Evolutionary conservation across 805 yeast species (phyloP).

Genomic region (Candida nonsorbophila): DNA sequence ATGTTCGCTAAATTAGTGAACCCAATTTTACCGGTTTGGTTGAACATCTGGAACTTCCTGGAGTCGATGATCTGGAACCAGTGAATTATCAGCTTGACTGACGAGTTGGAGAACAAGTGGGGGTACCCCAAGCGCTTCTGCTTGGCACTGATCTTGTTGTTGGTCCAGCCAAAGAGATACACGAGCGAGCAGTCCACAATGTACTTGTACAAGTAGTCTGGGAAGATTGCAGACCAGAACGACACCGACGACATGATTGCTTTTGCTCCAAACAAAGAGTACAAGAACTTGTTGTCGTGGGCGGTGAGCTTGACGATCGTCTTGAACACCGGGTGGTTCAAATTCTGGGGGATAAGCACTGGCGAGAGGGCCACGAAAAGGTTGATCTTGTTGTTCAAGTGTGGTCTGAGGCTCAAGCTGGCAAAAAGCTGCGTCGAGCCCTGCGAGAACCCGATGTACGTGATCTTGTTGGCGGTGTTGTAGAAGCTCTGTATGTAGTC

Average conservation of each 20-base stretch:
- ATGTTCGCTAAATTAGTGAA: slow-evolving; percentile 14
- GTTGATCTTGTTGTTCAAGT: slow-evolving; percentile 14
- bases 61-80: slow-evolving; percentile 28
- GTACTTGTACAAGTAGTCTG: slow-evolving; percentile 16
- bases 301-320: slow-evolving; percentile 21
- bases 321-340: slow-evolving; percentile 18
- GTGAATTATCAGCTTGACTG: slow-evolving; percentile 23
- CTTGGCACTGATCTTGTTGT: slow-evolving; percentile 14
- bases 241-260: slow-evolving; percentile 25
- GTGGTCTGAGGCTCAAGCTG: slow-evolving; percentile 21
- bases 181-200: slow-evolving; percentile 19
- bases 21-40: slow-evolving; percentile 21
- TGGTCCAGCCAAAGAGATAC: slow-evolving; percentile 23
- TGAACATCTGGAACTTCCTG: slow-evolving; percentile 26
- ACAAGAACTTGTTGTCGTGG: slow-evolving; percentile 17
- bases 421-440: slow-evolving; percentile 29
- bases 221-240: slow-evolving; percentile 20
- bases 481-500: slow-evolving; percentile 18
- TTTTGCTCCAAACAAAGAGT: slow-evolving; percentile 19
- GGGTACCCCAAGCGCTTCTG: slow-evolving; percentile 24
- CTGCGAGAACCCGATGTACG: slow-evolving; percentile 26
- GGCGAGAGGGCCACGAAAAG: slow-evolving; percentile 26
- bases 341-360: slow-evolving; percentile 20
- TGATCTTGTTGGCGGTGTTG: slow-evolving; percentile 10
- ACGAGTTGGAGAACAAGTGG: slow-evolving; percentile 24